Base-by-base conservation (phyloP, 2,329 filamentous ascomycete genomes). In the Pestalotiopsis sp. region DNA sequence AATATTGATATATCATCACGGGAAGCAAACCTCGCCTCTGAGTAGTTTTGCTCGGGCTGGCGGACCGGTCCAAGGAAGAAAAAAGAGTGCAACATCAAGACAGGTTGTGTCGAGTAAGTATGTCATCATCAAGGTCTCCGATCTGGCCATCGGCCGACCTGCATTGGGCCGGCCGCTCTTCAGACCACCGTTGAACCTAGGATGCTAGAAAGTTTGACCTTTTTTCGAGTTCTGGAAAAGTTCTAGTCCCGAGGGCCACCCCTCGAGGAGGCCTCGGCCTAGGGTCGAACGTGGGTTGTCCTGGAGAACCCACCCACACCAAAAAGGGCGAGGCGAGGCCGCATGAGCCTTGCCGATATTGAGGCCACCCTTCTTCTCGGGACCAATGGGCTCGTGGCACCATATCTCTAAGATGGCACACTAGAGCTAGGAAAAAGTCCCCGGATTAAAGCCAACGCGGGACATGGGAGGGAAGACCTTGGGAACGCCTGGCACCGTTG, bases 261-360 rank as follows among this genome's bases (percentile, higher is more conserved):
- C n/a, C 23, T 62, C 25, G 59, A 62, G 25, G 59, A 38, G 38
- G 39, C 62, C 14, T n/a, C 38, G 36, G 38, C 41, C 38, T 11
- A 31, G 36, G 27, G 13, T 52, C 45, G 17, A 52, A 62, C 59
- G 27, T 25, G 59, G 31, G 59, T 41, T 27, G 25, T 39, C 59
- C 31, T 20, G n/a, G 57, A 65, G 27, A 49, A 23, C 39, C 62
- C 62, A 65, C 62, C 31, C 62, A 65, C 41, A 65, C 41, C 62
- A 41, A 38, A 36, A 52, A 20, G 17, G 45, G 45, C 20, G 45
- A 14, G n/a, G 41, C 41, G 23, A 65, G 56, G 59, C 67, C 52
- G 36, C 62, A 65, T 65, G 4, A 25, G 25, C 60, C 45, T 41
- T 64, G 61, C 45, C 25, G 67, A 65, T 56, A 65, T 56, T 36